Evolutionary conservation across 805 yeast genomes (phyloP).

Genomic region (Starmerella apis): DNA sequence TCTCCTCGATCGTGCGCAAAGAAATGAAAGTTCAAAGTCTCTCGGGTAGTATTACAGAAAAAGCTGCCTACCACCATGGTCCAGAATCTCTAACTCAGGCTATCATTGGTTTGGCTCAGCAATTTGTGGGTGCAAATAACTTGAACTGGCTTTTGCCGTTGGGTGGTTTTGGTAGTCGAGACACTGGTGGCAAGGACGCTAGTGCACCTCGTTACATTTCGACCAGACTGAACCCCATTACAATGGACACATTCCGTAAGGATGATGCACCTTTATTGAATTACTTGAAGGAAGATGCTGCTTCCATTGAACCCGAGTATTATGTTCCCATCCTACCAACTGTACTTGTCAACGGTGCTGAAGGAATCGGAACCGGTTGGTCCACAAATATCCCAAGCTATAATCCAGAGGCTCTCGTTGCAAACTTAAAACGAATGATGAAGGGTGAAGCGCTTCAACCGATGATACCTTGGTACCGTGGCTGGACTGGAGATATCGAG

Average conservation of each 20-base stretch:
- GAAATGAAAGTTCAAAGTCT: conserved; percentile 87
- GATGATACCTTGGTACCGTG: conserved; percentile 88
- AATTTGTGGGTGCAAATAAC: conserved; percentile 87
- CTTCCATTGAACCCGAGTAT: conserved; percentile 91
- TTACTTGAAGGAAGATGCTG: conserved; percentile 86
- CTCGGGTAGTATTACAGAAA: conserved; percentile 79
- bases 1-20: conserved; percentile 53
- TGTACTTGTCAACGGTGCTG: conserved; percentile 90
- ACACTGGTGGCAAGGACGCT: conserved; percentile 94
- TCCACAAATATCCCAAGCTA: conserved; percentile 84
- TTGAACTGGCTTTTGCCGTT: conserved; percentile 74
- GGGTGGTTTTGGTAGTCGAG: conserved; percentile 94
- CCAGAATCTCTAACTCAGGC: conserved; percentile 81
- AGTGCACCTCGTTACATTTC: conserved; percentile 96
- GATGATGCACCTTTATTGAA: conserved; percentile 67
- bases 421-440: conserved; percentile 64
- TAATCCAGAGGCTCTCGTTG: conserved; percentile 75
- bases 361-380: conserved; percentile 99
- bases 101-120: conserved; percentile 88
- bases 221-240: conserved; percentile 69
- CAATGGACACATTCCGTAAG: conserved; percentile 65
- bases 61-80: conserved; percentile 93
- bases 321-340: conserved; percentile 89
- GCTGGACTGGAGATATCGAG: conserved; percentile 83
- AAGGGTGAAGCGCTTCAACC: conserved; percentile 56